These are phyloP conservation scores for Chlorella sp. DNA, from an alignment of 139 green algal genomes.

Conservation along the genomic window DNA sequence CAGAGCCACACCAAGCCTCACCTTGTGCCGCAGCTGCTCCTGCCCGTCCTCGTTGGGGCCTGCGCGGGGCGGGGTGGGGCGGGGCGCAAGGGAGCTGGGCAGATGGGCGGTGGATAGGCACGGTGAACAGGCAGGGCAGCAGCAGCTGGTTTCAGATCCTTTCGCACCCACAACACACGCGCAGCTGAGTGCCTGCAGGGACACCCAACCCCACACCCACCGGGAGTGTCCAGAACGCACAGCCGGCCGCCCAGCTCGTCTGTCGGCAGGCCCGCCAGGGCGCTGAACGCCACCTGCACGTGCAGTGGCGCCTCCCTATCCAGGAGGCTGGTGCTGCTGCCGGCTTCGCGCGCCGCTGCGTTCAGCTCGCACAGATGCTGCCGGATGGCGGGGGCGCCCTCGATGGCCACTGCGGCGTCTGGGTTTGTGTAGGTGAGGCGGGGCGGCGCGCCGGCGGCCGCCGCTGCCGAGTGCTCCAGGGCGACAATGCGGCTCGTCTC, in stretches of 20 bases:
- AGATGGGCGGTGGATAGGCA: conserved; percentile 45
- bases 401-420: not conserved
- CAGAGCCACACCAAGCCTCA: no score
- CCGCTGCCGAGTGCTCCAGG: conserved; percentile 47
- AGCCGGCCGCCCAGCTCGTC: not conserved
- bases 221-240: not conserved
- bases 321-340: not conserved
- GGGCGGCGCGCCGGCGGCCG: not conserved
- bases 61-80: not conserved
- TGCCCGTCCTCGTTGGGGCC: conserved; percentile 83
- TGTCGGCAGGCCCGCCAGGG: conserved; percentile 34
- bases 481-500: conserved; percentile 64
- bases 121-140: no score
- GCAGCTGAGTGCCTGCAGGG: no score
- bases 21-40: conserved; percentile 61
- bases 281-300: conserved; percentile 51
- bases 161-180: no score
- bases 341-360: conserved; percentile 13
- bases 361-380: conserved; percentile 73
- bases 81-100: not conserved
- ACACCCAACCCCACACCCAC: not conserved
- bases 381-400: not conserved
- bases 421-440: not conserved
- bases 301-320: conserved; percentile 48
- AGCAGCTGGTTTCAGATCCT: no score